Evolutionary conservation across 768 basidiomycete genomes (phyloP), one percentile per base, ranked within the genome.

Genomic region (Boletus tomentosulus): DNA sequence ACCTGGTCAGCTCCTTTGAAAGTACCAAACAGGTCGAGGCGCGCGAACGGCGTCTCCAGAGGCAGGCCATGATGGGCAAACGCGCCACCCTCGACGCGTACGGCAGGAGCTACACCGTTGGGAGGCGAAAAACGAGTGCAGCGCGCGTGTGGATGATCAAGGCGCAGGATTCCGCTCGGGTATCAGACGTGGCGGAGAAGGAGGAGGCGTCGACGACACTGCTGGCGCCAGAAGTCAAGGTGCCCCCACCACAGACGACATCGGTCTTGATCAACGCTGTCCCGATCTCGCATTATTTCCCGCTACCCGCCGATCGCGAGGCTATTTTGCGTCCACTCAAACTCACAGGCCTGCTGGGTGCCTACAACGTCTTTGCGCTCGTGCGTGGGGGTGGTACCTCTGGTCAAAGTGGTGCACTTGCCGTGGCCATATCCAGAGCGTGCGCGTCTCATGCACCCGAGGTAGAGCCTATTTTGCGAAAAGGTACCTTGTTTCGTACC

Each of bases 141-240:
- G 93, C 95, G 34, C 81, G 92, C 37, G 93, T 95, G 9, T 98
- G 95, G 95, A 87, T 96, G 76, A 88, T 97, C 56, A 82, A 86
- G 33, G 80, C 81, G 50, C 66, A 57, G 34, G 61, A 55, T 52
- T 19, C 39, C 4, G 39, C 39, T n/a, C 19, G 6, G 47, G 65
- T 48, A 15, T 57, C 35, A 38, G 19, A 38, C 3, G 49, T 13
- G 0, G 48, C 24, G 22, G 38, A 39, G 25, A 56, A 59, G 8
- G 47, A 59, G 25, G 12, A 35, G 22, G 27, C 48, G n/a, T 43
- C 49, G 6, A 41, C 55, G 53, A 58, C 56, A 10, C 54, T 63
- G 22, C 59, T 65, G 25, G 53, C 67, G 3, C 62, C 57, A 0
- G 51, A 60, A 3, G 58, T 48, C 55, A 55, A 53, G 48, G 55